These are phyloP conservation scores for Isochrysis galbana DNA, from an alignment of 78 protist species.

Conservation along the genomic window DNA sequence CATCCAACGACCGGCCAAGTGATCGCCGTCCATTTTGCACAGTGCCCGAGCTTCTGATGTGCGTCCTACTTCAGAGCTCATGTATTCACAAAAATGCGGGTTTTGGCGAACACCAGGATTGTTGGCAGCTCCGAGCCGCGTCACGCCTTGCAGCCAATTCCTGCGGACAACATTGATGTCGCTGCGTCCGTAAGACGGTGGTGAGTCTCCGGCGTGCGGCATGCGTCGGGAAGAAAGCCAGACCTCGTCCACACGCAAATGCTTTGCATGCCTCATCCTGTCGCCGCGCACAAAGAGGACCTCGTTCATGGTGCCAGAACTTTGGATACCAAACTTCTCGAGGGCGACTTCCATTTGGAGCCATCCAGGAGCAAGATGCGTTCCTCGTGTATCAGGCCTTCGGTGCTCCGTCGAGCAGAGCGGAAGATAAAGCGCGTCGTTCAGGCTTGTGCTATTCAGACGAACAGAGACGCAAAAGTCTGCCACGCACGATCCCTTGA, in stretches of 20 bases:
- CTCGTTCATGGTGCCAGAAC: too few species aligned
- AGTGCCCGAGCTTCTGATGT: neutral
- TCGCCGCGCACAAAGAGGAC: too few species aligned
- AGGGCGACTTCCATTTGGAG: too few species aligned
- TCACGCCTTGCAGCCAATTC: neutral
- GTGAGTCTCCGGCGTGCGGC: neutral
- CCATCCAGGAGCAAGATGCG: too few species aligned
- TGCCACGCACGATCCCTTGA: too few species aligned
- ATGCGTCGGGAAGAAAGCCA: neutral
- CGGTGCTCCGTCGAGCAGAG: too few species aligned
- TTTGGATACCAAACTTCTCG: too few species aligned
- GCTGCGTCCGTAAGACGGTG: neutral
- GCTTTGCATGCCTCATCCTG: too few species aligned
- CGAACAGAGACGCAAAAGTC: too few species aligned
- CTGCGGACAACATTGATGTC: neutral
- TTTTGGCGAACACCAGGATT: neutral
- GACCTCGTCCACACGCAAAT: neutral
- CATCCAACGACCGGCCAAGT: neutral
- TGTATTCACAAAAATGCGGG: neutral
- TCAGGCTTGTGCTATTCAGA: too few species aligned
- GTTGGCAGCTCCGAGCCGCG: neutral
- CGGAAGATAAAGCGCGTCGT: too few species aligned
- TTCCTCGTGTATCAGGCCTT: too few species aligned
- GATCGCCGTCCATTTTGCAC: constrained; percentile 6
- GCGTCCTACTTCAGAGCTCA: neutral